Base-by-base conservation (phyloP, 805 yeast species). In the Zygosaccharomyces pseudorouxii region DNA sequence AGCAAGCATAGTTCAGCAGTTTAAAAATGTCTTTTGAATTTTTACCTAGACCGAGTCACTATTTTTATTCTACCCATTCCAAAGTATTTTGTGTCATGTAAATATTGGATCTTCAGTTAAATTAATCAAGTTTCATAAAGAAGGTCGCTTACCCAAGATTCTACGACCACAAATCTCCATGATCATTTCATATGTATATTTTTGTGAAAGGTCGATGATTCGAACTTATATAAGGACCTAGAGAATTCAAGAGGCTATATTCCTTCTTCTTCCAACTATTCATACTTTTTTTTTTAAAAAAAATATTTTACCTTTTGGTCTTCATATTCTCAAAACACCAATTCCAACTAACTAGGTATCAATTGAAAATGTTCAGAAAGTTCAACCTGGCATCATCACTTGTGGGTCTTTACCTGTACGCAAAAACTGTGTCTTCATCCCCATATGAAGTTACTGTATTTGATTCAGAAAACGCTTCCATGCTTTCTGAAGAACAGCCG, bases 1-100 rank as follows among this genome's bases (percentile, higher is more conserved):
- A 47, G 50, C 61, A 5, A 60, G 68, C 40, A 62, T 71, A 42
- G 71, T 60, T 3, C 54, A 52, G 11, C 56, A 62, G 36, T 60
- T 52, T 42, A 63, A 56, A 29, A 43, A 53, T 4, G 49, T 51
- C 1, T 58, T 55, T 36, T 45, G 36, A 43, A 39, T 19, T 19
- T 19, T 19, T 41, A 12, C 12, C 16, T 6, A 4, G 8, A 28
- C 4, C 23, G 7, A 18, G 14, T 31, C 12, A 39, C 35, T 31
- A 31, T 31, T 16, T 14, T 31, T 31, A 33, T 25, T 25, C 44
- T 57, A 31, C 46, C 47, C 5, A 51, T 57, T 31, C 55, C 52
- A 39, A 25, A 55, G 14, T 28, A 29, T 19, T 23, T 41, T 28
- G 44, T n/a, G 28, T 41, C 44, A 11, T 41, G 44, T 41, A 41